These are phyloP conservation scores for Rhizophora apiculata DNA, from an alignment of 345 rosid species.

Conservation along the genomic window DNA sequence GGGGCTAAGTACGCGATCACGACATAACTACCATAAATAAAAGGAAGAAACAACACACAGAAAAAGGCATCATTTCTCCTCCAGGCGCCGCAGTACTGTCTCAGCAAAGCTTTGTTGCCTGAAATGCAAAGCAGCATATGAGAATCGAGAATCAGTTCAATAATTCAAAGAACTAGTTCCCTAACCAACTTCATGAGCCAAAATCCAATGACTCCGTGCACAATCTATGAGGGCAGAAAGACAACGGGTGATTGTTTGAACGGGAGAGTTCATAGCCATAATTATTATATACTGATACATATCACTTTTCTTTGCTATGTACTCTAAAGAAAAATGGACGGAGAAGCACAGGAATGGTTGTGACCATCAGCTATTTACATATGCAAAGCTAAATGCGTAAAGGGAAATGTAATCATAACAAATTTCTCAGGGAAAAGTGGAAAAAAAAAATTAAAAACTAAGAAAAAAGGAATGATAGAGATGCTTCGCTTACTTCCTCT, in stretches of 20 bases:
- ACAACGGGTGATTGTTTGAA: background rate
- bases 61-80: conserved; percentile 51
- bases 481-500: conserved; percentile 68
- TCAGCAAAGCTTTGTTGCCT: conserved; percentile 96
- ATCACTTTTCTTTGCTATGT: background rate
- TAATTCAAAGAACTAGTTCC: conserved; percentile 9
- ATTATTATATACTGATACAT: background rate
- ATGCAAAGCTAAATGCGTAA: background rate
- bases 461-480: background rate
- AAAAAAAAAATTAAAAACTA: background rate
- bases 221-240: background rate
- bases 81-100: conserved; percentile 65
- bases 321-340: background rate
- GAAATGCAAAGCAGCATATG: conserved; percentile 22
- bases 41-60: conserved; percentile 3
- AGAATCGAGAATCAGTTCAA: background rate
- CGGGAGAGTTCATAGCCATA: background rate
- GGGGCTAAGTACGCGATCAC: background rate
- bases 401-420: background rate
- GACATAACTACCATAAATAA: conserved; percentile 12
- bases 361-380: background rate
- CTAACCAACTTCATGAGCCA: background rate
- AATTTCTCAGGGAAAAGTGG: background rate
- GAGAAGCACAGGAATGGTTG: background rate
- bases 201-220: background rate